Evolutionary conservation across 106 monocot species (phyloP), one percentile per base, ranked within the genome.

Genomic region (Allium fistulosum): DNA sequence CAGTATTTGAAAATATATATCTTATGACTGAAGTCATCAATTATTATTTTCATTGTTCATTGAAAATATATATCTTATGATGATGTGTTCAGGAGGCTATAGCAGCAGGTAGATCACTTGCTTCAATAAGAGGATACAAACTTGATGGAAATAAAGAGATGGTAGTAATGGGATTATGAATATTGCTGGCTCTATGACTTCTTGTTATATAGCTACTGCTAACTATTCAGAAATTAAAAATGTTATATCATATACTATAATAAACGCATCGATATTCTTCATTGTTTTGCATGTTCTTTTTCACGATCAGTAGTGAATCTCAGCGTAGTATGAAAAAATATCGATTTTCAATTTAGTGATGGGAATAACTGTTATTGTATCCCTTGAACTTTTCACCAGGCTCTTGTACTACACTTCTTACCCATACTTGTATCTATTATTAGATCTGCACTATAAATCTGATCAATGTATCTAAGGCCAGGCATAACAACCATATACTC

Each of bases 121-220:
- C 94, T 26, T 73, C 87, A 4, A 63, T 87, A 6, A 85, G 74
- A 72, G 83, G 94, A 9, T 94, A 94, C 61, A 80, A 84, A 69
- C 67, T 94, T 14, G 90, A 94, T 74, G 94, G 90, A 13, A 90
- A 90, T 67, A 87, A 90, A 70, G 94, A 94, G 67, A 94, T 94
- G 94, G 11, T 90, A n/a, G 87, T 90, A 7, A 94, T 94, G 82
- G 94, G 94, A 2, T 77, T 72, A 90, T 87, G 87, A 94, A 94
- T 48, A 65, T 90, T 60, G 81, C 78, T 48, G 94, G 94, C 68
- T 94, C 94, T 53, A 16, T 94, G 48, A 85, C 94, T 7, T 94
- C 94, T 37, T 94, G 94, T 18, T 94, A 94, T 75, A 80, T 83
- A 57, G 87, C 94, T 53, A 94, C 94, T 67, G 90, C 86, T 86